Base-by-base conservation (phyloP, 768 basidiomycete species). In the Auricularia heimuer region DNA sequence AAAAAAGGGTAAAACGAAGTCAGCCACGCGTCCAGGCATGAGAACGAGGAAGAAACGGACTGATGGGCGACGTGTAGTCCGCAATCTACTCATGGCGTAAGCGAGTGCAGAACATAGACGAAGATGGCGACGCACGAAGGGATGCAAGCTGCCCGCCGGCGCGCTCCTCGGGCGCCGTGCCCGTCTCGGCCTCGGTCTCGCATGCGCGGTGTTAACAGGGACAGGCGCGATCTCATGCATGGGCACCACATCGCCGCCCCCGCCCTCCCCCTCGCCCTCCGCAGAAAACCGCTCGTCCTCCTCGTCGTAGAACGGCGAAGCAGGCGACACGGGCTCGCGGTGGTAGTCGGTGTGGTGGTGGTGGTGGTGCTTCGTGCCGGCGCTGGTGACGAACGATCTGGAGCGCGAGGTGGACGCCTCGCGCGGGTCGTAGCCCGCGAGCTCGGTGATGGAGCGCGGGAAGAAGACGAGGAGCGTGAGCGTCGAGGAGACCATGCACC, bases 391-490 rank as follows among this genome's bases (percentile, higher is more conserved):
- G 29, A 29, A 29, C 29, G 29, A 29, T 29, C 14, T 35, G 24
- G 39, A 7, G 12, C 7, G 39, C 39, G 56, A 33, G 11, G 56
- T 60, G 4, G 56, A 60, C 12, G 56, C 14, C 14, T 60, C 56
- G 44, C 60, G 56, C 24, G 66, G 66, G 21, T 42, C 18, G 63
- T 60, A 67, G 0, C 61, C 64, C 14, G 66, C 60, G 24, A 62
- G 63, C 37, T 67, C 58, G 8, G 54, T 60, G 21, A 45, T 63
- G 42, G 68, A 66, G 18, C 67, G 87, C 42, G 89, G 89, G 77
- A 90, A 90, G 76, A 90, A 90, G 54, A 90, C 90, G 37, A 92
- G 79, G 37, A 93, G 79, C 3, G 91, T 93, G 29, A 92, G 88
- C 18, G 85, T 84, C 33, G 90, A 90, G 3, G 90, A 92, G 24